Conservation (phyloP, 1,139 yeast genomes). For the Meyerozyma sp. region DNA sequence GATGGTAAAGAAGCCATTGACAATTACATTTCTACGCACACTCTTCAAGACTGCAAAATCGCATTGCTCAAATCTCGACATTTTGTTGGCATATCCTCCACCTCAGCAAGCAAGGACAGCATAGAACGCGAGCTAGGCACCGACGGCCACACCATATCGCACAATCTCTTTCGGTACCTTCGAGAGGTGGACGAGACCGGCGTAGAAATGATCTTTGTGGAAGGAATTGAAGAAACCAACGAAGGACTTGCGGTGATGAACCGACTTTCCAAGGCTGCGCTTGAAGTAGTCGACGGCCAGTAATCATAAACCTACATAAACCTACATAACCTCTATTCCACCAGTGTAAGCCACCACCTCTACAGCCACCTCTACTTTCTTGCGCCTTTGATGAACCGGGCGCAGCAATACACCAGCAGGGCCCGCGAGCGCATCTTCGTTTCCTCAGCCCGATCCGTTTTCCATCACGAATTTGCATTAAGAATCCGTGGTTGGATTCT, state of each 20-base stretch:
- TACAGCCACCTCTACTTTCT: no score
- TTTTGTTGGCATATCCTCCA: constrained; percentile 20
- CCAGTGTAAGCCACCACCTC: no score
- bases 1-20: constrained; percentile 33
- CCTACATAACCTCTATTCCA: no score
- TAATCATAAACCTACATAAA: neutral
- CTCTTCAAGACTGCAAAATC: constrained; percentile 18
- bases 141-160: constrained; percentile 60
- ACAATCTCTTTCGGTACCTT: constrained; percentile 63
- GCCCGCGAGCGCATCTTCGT: neutral
- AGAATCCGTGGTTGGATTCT: neutral
- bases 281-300: constrained; percentile 31
- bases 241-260: constrained; percentile 96
- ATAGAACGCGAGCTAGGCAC: constrained; percentile 49
- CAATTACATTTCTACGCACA: constrained; percentile 18
- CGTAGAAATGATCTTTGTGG: constrained; percentile 65
- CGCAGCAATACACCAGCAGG: neutral
- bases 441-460: neutral
- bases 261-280: constrained; percentile 81
- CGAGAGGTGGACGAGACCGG: constrained; percentile 66
- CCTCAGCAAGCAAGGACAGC: neutral
- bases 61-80: constrained; percentile 44
- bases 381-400: neutral
- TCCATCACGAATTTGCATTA: neutral
- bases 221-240: constrained; percentile 61